A percentile compares a stretch with the other conserved stretches of the same genome.
These are phyloP conservation scores for Neocallimastix lanati DNA, from an alignment of 192 early-diverging fungal genomes.

Conservation along the genomic window DNA sequence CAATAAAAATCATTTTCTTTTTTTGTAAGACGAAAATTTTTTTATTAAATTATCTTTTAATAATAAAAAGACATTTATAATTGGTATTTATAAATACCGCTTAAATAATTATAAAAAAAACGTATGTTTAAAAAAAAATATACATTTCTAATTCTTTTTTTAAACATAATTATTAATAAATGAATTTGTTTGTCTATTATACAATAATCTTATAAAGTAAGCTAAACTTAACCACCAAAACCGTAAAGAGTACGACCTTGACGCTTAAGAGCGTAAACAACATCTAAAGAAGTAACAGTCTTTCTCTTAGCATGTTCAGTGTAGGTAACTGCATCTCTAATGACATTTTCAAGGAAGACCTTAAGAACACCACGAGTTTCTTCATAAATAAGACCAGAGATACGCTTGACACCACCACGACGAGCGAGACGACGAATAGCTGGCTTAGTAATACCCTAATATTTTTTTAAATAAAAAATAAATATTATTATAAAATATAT, in stretches of 20 bases:
- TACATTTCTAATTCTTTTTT: too few species aligned
- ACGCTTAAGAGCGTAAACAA: conserved; percentile 95
- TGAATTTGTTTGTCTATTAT: too few species aligned
- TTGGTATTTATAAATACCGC: not conserved
- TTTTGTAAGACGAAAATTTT: not conserved
- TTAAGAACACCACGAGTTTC: conserved; percentile 96
- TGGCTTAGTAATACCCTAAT: conserved; percentile 84
- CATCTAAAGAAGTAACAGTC: conserved; percentile 98
- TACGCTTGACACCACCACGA: conserved; percentile 99
- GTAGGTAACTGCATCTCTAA: conserved; percentile 97
- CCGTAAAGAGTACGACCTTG: conserved; percentile 89
- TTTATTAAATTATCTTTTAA: not conserved
- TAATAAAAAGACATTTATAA: not conserved
- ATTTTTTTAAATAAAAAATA: not conserved
- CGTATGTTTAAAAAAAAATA: too few species aligned
- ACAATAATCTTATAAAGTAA: not conserved
- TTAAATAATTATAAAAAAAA: not conserved
- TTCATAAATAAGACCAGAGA: conserved; percentile 98
- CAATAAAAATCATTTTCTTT: too few species aligned
- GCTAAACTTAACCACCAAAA: conserved; percentile 48
- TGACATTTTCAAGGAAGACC: conserved; percentile 97
- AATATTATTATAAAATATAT: too few species aligned
- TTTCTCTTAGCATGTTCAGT: conserved; percentile 97
- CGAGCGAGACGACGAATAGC: conserved; percentile 97
- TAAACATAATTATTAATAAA: too few species aligned